phyloP scores from a whole-genome alignment of 495 filamentous ascomycete species.

The Neurospora sp. region DNA sequence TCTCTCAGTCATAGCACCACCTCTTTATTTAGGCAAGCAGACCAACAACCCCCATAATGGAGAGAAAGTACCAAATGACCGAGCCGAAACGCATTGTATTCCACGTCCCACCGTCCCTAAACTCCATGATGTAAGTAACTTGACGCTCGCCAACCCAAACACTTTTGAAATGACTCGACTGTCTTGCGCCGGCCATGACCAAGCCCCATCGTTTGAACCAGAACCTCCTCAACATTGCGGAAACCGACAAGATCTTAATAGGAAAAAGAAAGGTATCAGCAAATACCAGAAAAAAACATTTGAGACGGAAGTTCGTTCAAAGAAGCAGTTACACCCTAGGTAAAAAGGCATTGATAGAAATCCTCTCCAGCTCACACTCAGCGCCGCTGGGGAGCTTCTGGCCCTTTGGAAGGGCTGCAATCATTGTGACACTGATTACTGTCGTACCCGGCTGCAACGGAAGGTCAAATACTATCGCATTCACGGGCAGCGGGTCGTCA shows the following conservation, averaged over 20 bases:
- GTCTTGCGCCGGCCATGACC: not conserved
- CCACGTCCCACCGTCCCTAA: not conserved
- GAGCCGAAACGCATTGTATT: not conserved
- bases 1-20: not conserved
- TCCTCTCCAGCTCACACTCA: conserved; percentile 57
- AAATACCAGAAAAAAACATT: not conserved
- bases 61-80: not conserved
- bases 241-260: not conserved
- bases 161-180: not conserved
- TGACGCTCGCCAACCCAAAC: not conserved
- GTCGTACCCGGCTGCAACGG: conserved; percentile 52
- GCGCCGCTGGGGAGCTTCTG: conserved; percentile 43
- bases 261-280: not conserved
- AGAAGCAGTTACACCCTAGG: conserved; percentile 5
- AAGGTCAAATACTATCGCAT: conserved; percentile 50
- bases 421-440: conserved; percentile 53
- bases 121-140: not conserved
- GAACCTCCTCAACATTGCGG: not conserved
- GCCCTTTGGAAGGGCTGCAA: conserved; percentile 51
- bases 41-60: not conserved
- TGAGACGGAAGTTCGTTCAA: not conserved
- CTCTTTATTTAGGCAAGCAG: not conserved
- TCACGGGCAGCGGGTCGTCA: conserved; percentile 33
- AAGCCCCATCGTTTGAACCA: not conserved
- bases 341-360: conserved; percentile 34